A percentile compares a stretch with the other conserved stretches of the same genome.
These are phyloP conservation scores for Monilinia polystroma DNA, from an alignment of 2,329 filamentous ascomycete genomes.

Conservation along the genomic window DNA sequence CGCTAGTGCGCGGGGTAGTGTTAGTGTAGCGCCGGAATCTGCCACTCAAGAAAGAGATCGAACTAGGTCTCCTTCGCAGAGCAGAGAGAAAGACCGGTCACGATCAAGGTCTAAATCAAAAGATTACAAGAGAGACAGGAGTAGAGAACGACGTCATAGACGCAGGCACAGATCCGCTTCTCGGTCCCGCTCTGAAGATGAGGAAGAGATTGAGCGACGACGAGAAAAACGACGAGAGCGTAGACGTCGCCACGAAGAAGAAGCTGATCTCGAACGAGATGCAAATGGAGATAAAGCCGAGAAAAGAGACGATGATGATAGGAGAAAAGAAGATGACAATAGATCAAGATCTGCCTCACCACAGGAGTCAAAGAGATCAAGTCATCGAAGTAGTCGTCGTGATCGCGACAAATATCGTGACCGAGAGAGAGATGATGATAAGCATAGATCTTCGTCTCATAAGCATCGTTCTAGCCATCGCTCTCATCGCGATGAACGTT, in stretches of 20 bases:
- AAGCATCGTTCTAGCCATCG: slow-evolving; percentile 49
- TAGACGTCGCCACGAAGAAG: slow-evolving; percentile 34
- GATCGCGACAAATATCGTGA: slow-evolving; percentile 54
- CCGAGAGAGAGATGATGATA: slow-evolving; percentile 46
- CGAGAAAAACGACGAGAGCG: slow-evolving; percentile 38
- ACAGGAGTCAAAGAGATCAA: slow-evolving; percentile 55
- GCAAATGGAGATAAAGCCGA: slow-evolving; percentile 28
- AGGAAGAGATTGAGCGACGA: slow-evolving; percentile 38
- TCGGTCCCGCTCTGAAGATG: slow-evolving; percentile 35
- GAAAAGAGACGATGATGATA: slow-evolving; percentile 29
- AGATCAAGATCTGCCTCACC: slow-evolving; percentile 66
- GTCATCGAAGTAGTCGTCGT: slow-evolving; percentile 57
- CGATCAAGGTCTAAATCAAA: slow-evolving; percentile 40
- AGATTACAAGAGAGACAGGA: slow-evolving; percentile 34
- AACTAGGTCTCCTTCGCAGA: slow-evolving; percentile 35
- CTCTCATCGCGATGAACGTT: slow-evolving; percentile 48
- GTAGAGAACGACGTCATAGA: slow-evolving; percentile 35
- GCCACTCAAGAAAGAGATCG: slow-evolving; percentile 31
- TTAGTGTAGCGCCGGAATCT: slow-evolving; percentile 34
- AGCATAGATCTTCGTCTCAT: slow-evolving; percentile 43
- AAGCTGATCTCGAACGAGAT: slow-evolving; percentile 29
- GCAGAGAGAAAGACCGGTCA: slow-evolving; percentile 38
- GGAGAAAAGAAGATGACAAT: slow-evolving; percentile 47
- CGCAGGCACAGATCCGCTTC: slow-evolving; percentile 39
- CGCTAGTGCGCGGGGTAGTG: slow-evolving; percentile 34